Conservation (phyloP, 2,329 filamentous ascomycete genomes). For the Penicillium sumatraense region DNA sequence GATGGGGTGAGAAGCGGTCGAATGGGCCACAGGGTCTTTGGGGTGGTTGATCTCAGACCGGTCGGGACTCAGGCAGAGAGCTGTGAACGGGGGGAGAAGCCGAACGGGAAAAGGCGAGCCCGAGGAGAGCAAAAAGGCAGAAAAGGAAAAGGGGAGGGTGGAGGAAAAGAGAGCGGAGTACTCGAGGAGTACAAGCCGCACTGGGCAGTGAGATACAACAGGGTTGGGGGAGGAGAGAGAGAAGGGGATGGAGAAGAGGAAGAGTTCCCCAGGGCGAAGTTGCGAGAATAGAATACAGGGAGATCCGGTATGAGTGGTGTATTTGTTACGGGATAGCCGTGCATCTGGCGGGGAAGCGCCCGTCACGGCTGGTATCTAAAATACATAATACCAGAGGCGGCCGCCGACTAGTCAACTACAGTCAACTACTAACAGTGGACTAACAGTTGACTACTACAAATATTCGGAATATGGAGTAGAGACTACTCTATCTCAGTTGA, state of each 20-base stretch:
- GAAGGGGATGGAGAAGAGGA: constrained; percentile 23
- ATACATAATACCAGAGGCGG: not conserved
- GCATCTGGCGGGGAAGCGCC: constrained; percentile 1
- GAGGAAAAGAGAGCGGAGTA: constrained; percentile 17
- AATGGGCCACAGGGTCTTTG: constrained; percentile 15
- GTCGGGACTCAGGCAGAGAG: constrained; percentile 8
- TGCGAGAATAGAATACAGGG: constrained; percentile 14
- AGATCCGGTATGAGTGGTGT: constrained; percentile 27
- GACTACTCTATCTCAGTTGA: too few relatives aligned
- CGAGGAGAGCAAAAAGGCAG: constrained; percentile 9
- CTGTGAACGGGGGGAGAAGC: constrained; percentile 9
- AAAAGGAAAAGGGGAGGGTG: constrained; percentile 10
- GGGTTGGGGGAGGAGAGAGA: constrained; percentile 26
- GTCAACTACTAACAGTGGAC: too few relatives aligned
- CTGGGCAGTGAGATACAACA: constrained; percentile 32
- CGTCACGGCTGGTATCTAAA: constrained; percentile 12
- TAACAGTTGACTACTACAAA: too few relatives aligned
- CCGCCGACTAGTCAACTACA: too few relatives aligned
- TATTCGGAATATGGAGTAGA: too few relatives aligned
- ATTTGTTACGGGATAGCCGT: constrained; percentile 24
- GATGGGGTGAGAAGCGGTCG: constrained; percentile 8
- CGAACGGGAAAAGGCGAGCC: not conserved
- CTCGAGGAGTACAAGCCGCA: constrained; percentile 37
- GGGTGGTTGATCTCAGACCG: not conserved
- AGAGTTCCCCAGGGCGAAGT: constrained; percentile 26